Conservation (phyloP, 352 stramenopile genomes). For the Globisporangium barbulae region DNA sequence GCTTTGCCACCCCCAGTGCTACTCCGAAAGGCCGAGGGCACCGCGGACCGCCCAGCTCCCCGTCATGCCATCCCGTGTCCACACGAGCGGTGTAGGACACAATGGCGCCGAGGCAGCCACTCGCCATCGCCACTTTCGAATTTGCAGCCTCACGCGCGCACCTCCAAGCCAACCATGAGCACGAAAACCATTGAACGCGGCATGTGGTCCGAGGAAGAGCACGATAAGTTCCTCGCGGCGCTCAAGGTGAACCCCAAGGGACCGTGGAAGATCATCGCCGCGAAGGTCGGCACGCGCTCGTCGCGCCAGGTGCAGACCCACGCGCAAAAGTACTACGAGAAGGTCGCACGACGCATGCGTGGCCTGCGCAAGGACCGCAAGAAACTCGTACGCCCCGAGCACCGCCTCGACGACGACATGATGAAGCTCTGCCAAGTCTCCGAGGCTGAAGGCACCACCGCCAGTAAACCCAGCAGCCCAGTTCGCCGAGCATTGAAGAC, state of each 20-base stretch:
- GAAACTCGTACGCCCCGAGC: conserved; percentile 44
- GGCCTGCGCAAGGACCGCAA: conserved; percentile 61
- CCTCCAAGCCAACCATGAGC: background rate
- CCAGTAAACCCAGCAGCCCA: background rate
- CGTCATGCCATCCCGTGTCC: background rate
- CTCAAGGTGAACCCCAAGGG: conserved; percentile 25
- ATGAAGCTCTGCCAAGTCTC: conserved; percentile 17
- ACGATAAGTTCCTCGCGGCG: conserved; percentile 29
- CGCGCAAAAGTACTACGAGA: conserved; percentile 64
- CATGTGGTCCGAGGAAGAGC: conserved; percentile 33
- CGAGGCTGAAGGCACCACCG: background rate
- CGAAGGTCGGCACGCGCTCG: conserved; percentile 32
- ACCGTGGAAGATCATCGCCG: conserved; percentile 29
- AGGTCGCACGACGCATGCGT: conserved; percentile 57
- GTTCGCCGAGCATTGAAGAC: background rate
- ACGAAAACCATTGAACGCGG: conserved; percentile 8
- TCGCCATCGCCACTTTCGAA: conserved; percentile 1
- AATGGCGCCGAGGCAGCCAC: background rate
- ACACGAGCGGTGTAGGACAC: conserved; percentile 4
- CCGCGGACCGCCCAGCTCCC: too few relatives aligned
- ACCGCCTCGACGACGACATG: conserved; percentile 52
- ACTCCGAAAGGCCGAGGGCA: too few relatives aligned
- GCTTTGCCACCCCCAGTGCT: too few relatives aligned
- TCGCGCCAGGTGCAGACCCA: conserved; percentile 63
- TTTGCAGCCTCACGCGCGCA: background rate